Base-by-base conservation (phyloP, 805 yeast species). In the Yamadazyma olivae region DNA sequence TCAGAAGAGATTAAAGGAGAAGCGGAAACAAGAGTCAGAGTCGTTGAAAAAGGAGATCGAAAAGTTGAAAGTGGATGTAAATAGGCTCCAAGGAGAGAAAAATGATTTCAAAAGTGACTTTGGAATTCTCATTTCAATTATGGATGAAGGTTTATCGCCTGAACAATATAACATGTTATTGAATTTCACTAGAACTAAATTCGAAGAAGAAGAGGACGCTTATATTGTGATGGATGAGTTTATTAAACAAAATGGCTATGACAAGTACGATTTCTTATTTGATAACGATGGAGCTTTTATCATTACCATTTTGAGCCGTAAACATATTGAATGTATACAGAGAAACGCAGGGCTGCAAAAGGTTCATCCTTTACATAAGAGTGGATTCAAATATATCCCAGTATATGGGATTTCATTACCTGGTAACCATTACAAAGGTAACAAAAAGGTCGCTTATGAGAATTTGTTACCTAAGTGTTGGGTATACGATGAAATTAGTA, bases 381-480 rank as follows among this genome's bases (percentile, higher is more conserved):
- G 8, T 5, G 6, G 8, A 5, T 9, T 16, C 12, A 35, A 19
- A 21, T 19, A 17, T 14, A 5, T 30, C 20, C 18, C 25, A 3
- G 30, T 6, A 15, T 35, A 29, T 20, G 38, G 33, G 3, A 17
- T 30, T 12, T 14, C 33, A 5, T 24, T 35, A 12, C 6, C 24
- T 8, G 33, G 33, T 5, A 35, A 29, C n/a, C 17, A 17, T n/a
- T 3, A n/a, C 15, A n/a, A 27, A 13, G 29, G 30, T 17, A 9
- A 29, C 15, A 18, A 17, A 25, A 30, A 30, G 12, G 23, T 35
- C 3, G 7, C 6, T 8, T 25, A 35, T 23, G 38, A 35, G 16
- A 16, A 13, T 9, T 24, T 35, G 16, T 14, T 35, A 9, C 38
- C 38, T 4, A 30, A 24, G 20, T 30, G 38, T 21, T 35, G 38